These are phyloP conservation scores for Parathielavia appendiculata DNA, from an alignment of 495 filamentous ascomycete species.

Conservation along the genomic window DNA sequence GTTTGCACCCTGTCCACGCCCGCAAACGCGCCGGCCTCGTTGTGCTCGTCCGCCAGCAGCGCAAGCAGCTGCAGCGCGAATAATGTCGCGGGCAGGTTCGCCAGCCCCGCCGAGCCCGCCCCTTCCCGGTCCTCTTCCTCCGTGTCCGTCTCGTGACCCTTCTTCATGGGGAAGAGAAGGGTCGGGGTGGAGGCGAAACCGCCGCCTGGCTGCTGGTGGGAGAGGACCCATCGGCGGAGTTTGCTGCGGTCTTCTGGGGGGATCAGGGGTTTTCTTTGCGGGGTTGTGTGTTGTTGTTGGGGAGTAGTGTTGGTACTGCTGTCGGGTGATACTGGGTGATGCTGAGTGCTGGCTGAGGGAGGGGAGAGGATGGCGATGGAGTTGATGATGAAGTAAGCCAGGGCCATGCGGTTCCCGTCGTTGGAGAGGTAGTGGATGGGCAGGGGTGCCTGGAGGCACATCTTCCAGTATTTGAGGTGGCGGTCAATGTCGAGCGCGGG, in stretches of 20 bases:
- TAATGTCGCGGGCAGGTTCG: slow-evolving; percentile 78
- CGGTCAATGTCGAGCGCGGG: slow-evolving; percentile 59
- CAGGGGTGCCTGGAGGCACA: slow-evolving; percentile 76
- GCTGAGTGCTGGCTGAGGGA: slow-evolving; percentile 16
- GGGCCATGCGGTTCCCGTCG: slow-evolving; percentile 82
- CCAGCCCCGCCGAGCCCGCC: slow-evolving; percentile 62
- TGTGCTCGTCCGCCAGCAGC: slow-evolving; percentile 68
- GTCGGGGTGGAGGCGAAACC: slow-evolving; percentile 73
- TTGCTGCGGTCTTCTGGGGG: slow-evolving; percentile 29
- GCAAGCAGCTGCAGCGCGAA: slow-evolving; percentile 75
- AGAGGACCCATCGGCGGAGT: slow-evolving; percentile 51
- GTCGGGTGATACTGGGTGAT: too few relatives aligned
- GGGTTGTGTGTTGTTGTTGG: slow-evolving; percentile 10
- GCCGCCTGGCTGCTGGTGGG: slow-evolving; percentile 74
- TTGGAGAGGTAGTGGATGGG: slow-evolving; percentile 76
- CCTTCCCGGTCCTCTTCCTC: slow-evolving; percentile 23
- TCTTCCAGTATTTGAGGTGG: slow-evolving; percentile 89
- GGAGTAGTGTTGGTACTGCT: not conserved
- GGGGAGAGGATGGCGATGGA: slow-evolving; percentile 43
- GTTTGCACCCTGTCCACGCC: slow-evolving; percentile 63
- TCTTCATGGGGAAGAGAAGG: slow-evolving; percentile 36
- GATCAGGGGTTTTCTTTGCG: slow-evolving; percentile 30
- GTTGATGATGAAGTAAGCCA: slow-evolving; percentile 73
- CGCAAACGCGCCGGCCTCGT: slow-evolving; percentile 34
- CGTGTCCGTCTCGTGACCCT: slow-evolving; percentile 31